These are phyloP conservation scores for Achaetomiella virescens DNA, from an alignment of 495 filamentous ascomycete species.

Conservation along the genomic window DNA sequence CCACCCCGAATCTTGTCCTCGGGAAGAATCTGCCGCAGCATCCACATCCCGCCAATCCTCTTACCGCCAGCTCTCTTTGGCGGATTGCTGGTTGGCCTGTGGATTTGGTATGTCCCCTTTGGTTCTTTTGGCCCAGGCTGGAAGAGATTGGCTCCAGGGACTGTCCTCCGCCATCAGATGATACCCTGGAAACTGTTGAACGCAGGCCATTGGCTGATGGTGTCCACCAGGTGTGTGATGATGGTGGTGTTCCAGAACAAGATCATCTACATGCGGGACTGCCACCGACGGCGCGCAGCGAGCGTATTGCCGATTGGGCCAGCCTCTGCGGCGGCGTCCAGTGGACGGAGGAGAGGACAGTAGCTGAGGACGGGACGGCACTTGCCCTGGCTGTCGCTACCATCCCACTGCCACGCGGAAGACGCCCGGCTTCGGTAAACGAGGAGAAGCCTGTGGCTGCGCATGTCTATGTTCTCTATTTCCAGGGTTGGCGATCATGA, in stretches of 20 bases:
- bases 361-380: slow-evolving; percentile 53
- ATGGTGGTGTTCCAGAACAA: slow-evolving; percentile 76
- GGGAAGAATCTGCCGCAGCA: slow-evolving; percentile 10
- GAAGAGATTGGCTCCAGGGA: too few relatives aligned
- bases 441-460: not conserved
- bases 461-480: slow-evolving; percentile 50
- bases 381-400: slow-evolving; percentile 51
- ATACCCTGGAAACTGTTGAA: too few relatives aligned
- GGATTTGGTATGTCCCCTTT: slow-evolving; percentile 45
- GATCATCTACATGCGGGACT: slow-evolving; percentile 73
- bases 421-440: not conserved
- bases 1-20: not conserved
- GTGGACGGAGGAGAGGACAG: slow-evolving; percentile 56
- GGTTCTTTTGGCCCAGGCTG: not conserved
- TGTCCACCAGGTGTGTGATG: slow-evolving; percentile 52
- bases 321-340: slow-evolving; percentile 47
- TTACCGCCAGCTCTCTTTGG: slow-evolving; percentile 61
- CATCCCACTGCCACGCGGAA: slow-evolving; percentile 17
- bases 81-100: slow-evolving; percentile 60
- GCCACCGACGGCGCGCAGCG: slow-evolving; percentile 53
- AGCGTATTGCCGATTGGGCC: slow-evolving; percentile 57
- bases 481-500: slow-evolving; percentile 43
- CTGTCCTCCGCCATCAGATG: too few relatives aligned
- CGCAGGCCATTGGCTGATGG: not conserved
- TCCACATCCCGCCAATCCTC: slow-evolving; percentile 50